Evolutionary conservation across 176 grass and related monocot species (phyloP).

Genomic region (Sorghum bicolor): DNA sequence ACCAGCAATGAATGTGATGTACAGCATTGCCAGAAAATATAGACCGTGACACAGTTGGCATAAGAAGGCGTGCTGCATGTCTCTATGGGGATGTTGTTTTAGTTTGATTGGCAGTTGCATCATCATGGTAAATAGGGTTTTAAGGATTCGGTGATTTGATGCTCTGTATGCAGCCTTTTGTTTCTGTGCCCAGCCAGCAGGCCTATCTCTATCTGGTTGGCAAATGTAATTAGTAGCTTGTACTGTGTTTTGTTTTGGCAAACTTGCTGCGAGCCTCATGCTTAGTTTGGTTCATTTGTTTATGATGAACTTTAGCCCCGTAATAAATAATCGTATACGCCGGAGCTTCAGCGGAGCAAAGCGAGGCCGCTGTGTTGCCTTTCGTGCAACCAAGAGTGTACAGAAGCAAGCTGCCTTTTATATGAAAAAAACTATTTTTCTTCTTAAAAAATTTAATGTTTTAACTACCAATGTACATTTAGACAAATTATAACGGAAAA

Average conservation of each 20-base stretch:
- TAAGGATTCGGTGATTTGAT: not conserved
- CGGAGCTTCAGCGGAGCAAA: no score
- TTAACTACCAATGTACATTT: no score
- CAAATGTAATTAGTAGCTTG: constrained; percentile 43
- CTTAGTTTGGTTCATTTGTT: not conserved
- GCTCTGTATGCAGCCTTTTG: constrained; percentile 1
- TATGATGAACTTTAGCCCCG: not conserved
- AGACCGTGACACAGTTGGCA: not conserved
- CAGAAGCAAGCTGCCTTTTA: no score
- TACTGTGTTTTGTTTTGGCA: constrained; percentile 21
- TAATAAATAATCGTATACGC: no score
- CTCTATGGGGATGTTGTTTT: not conserved
- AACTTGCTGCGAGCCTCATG: not conserved
- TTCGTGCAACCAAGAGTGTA: no score
- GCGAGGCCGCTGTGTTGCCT: no score
- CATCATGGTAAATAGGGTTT: not conserved
- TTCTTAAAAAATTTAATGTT: no score
- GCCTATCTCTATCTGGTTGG: constrained; percentile 6
- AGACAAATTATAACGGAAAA: no score
- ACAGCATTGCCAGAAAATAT: constrained; percentile 15
- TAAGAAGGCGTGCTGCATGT: not conserved
- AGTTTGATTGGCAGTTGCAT: constrained; percentile 14
- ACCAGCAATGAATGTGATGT: constrained; percentile 14
- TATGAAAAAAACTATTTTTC: no score
- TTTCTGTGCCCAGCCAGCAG: not conserved